Conservation (phyloP, 148 eudicot genomes). For the Polygonum aviculare region DNA sequence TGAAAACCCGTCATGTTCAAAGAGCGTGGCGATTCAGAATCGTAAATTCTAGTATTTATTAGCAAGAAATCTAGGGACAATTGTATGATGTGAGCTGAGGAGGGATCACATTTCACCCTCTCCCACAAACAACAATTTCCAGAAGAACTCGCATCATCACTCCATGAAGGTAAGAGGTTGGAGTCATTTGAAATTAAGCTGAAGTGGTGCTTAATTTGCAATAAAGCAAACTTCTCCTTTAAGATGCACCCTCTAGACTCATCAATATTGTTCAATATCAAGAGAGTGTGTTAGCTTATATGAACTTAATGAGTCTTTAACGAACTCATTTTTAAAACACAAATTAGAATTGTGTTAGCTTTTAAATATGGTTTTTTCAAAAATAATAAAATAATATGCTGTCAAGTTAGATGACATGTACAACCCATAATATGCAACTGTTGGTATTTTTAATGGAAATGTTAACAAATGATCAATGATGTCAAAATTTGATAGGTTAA, state of each 20-base stretch:
- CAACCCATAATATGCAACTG: too few species aligned
- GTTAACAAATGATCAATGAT: too few species aligned
- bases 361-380: too few species aligned
- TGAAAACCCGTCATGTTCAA: neutral
- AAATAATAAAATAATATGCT: too few species aligned
- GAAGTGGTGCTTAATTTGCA: neutral
- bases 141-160: too few species aligned
- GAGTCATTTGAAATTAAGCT: neutral
- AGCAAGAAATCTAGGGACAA: neutral
- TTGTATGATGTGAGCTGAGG: neutral
- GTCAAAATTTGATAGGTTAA: too few species aligned
- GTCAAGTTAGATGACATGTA: too few species aligned
- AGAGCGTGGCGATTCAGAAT: neutral
- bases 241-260: neutral
- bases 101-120: neutral
- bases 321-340: too few species aligned
- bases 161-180: neutral
- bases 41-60: too few species aligned
- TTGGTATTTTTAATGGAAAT: too few species aligned
- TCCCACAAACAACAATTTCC: slow-evolving; percentile 1
- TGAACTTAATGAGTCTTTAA: too few species aligned
- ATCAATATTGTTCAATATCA: neutral
- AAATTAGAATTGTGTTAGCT: too few species aligned
- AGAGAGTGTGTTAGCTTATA: neutral
- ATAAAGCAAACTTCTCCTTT: neutral